These are phyloP conservation scores for Myriosclerotinia scirpicola DNA, from an alignment of 2,329 filamentous ascomycete genomes.

Conservation along the genomic window DNA sequence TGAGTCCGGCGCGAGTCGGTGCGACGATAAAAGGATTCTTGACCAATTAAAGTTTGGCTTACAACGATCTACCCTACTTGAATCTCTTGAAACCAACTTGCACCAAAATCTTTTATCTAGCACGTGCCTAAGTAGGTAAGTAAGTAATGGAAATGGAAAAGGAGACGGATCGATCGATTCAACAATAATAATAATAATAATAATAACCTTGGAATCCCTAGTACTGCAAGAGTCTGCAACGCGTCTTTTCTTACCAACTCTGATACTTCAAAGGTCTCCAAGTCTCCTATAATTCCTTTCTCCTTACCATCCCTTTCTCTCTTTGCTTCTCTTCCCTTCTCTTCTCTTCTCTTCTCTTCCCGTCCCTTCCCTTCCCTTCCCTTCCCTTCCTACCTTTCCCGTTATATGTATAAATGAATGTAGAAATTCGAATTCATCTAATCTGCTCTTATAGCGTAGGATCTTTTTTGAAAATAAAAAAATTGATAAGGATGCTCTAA, in stretches of 20 bases:
- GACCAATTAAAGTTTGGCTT: constrained; percentile 16
- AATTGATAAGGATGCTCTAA: background rate
- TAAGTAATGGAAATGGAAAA: background rate
- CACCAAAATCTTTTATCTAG: background rate
- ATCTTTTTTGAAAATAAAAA: background rate
- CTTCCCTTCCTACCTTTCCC: no score
- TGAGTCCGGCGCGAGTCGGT: constrained; percentile 7
- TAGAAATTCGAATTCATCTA: background rate
- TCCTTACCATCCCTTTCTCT: no score
- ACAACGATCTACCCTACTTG: constrained; percentile 18
- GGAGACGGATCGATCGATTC: background rate
- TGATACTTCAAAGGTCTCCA: background rate
- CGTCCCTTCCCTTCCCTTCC: background rate
- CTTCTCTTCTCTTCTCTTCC: background rate
- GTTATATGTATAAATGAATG: background rate
- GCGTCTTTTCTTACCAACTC: background rate
- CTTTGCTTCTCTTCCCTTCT: no score
- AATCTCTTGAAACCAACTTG: constrained; percentile 10
- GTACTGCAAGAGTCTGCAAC: background rate
- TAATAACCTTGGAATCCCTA: no score
- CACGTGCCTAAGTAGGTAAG: background rate
- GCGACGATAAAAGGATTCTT: background rate
- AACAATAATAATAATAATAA: background rate
- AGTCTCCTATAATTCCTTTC: background rate
- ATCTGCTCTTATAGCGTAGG: background rate